These are phyloP conservation scores for Penicillium oxalicum DNA, from an alignment of 2,329 filamentous ascomycete genomes.

Conservation along the genomic window DNA sequence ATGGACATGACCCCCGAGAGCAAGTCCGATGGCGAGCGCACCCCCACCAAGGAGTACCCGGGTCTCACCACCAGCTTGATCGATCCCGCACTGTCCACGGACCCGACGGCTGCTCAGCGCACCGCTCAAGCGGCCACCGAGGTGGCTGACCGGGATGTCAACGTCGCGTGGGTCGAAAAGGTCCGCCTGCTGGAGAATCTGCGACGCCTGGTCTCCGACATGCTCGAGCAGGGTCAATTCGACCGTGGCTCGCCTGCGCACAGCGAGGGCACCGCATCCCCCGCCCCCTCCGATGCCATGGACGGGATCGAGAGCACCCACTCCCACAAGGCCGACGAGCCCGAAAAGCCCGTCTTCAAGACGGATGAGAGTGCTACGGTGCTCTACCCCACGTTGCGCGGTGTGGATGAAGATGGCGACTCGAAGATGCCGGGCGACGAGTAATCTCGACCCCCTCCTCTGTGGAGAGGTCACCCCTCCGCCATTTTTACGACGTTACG, in stretches of 20 bases:
- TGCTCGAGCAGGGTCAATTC: constrained; percentile 50
- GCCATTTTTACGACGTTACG: constrained; percentile 16
- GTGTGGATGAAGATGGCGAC: constrained; percentile 32
- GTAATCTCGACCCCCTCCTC: too few species aligned
- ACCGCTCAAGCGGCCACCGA: constrained; percentile 36
- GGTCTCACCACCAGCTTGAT: constrained; percentile 37
- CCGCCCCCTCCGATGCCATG: constrained; percentile 20
- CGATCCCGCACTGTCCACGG: constrained; percentile 38
- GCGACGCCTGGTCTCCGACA: constrained; percentile 51
- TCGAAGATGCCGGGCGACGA: constrained; percentile 31
- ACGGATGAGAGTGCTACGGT: constrained; percentile 19
- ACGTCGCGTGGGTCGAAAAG: constrained; percentile 59
- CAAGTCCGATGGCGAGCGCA: constrained; percentile 29
- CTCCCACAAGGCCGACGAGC: constrained; percentile 40
- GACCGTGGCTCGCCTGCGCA: constrained; percentile 20
- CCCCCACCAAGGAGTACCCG: constrained; percentile 27
- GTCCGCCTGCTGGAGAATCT: constrained; percentile 58
- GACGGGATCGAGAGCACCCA: constrained; percentile 30
- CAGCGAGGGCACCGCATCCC: constrained; percentile 10
- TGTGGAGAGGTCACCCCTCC: too few species aligned
- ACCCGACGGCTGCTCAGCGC: constrained; percentile 28
- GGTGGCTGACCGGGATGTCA: constrained; percentile 34
- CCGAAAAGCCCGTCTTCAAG: constrained; percentile 27
- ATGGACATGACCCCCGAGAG: constrained; percentile 34
- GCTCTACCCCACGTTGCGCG: constrained; percentile 30